Conservation (phyloP, 2,329 filamentous ascomycete species). For the Colletotrichum ledebouriae region DNA sequence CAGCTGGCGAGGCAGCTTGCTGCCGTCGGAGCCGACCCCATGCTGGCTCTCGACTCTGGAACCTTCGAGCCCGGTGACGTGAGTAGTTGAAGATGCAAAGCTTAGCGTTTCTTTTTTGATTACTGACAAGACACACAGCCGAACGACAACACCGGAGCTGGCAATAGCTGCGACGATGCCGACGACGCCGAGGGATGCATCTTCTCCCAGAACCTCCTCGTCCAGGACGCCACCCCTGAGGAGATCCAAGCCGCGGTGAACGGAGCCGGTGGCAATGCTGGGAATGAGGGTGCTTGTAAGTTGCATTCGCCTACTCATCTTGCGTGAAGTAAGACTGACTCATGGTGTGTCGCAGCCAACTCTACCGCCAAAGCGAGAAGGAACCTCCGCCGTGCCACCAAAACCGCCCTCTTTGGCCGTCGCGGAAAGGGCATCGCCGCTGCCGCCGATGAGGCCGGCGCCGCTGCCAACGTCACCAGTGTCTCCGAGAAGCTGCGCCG, state of each 20-base stretch:
- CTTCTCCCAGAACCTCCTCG: constrained; percentile 64
- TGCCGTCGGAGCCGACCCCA: constrained; percentile 72
- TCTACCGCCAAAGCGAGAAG: constrained; percentile 14
- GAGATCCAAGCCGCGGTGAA: constrained; percentile 65
- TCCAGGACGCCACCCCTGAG: constrained; percentile 65
- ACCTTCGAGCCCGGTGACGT: constrained; percentile 74
- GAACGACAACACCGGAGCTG: constrained; percentile 45
- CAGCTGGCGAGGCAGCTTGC: constrained; percentile 71
- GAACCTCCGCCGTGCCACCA: neutral
- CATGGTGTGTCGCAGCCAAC: constrained; percentile 9
- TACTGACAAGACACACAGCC: neutral
- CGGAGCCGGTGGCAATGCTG: constrained; percentile 47
- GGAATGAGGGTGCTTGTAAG: constrained; percentile 28
- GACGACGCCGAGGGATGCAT: constrained; percentile 67
- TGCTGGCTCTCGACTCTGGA: constrained; percentile 70
- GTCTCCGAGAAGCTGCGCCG: neutral
- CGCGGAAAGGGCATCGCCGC: neutral
- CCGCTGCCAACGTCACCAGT: neutral
- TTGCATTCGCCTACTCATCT: too few relatives aligned
- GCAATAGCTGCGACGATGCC: constrained; percentile 61
- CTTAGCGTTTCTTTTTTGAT: neutral
- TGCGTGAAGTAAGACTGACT: neutral
- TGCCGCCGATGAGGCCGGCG: neutral
- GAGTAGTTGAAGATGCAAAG: constrained; percentile 44
- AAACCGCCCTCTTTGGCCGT: neutral